These are phyloP conservation scores for Blastomyces gilchristii DNA, from an alignment of 2,329 filamentous ascomycete species.

Conservation along the genomic window DNA sequence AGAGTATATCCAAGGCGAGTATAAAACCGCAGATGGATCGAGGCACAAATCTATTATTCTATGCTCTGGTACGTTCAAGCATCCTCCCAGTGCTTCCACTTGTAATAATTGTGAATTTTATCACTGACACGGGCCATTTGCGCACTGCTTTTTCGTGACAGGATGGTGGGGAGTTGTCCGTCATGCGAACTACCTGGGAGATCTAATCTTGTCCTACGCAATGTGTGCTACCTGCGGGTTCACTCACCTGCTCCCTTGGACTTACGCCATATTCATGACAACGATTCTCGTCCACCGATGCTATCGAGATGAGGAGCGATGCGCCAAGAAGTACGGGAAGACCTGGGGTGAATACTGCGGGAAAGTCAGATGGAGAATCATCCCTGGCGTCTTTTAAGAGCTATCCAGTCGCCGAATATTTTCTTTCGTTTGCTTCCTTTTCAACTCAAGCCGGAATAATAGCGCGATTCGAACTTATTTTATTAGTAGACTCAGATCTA, in stretches of 20 bases:
- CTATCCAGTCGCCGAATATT: not conserved
- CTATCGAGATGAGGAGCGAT: slow-evolving; percentile 38
- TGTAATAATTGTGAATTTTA: too few relatives aligned
- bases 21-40: slow-evolving; percentile 35
- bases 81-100: not conserved
- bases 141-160: not conserved
- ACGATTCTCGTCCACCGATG: slow-evolving; percentile 38
- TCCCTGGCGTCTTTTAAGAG: slow-evolving; percentile 30
- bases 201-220: slow-evolving; percentile 32
- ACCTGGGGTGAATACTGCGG: slow-evolving; percentile 38
- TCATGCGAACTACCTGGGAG: slow-evolving; percentile 36
- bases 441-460: not conserved
- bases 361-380: slow-evolving; percentile 34
- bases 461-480: not conserved
- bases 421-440: not conserved
- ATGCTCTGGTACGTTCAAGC: slow-evolving; percentile 21
- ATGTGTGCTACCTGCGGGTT: slow-evolving; percentile 37
- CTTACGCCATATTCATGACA: slow-evolving; percentile 39
- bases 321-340: slow-evolving; percentile 37
- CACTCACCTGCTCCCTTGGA: slow-evolving; percentile 34
- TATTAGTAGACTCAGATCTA: not conserved
- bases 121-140: not conserved
- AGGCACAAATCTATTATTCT: slow-evolving; percentile 32
- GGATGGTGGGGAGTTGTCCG: slow-evolving; percentile 36
- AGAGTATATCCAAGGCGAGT: slow-evolving; percentile 31